Evolutionary conservation across 192 early-diverging fungal genomes (phyloP).

Genomic region (Endogone sp.): DNA sequence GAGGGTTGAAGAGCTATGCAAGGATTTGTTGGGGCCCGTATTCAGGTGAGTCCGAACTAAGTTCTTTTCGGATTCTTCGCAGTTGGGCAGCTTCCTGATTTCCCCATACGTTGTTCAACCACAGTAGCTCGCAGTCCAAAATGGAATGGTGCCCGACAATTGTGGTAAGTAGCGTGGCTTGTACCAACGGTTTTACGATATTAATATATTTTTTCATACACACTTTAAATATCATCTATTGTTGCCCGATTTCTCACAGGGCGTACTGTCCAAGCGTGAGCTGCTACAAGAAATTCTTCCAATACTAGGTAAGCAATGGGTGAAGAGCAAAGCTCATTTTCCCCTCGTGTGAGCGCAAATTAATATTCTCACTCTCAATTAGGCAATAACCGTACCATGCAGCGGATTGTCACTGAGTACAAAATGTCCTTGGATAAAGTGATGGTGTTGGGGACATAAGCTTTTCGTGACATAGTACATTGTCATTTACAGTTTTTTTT

Average conservation of each 20-base stretch:
- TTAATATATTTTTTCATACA: slow-evolving; percentile 12
- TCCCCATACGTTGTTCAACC: too few relatives aligned
- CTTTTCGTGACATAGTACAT: too few relatives aligned
- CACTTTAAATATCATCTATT: slow-evolving; percentile 9
- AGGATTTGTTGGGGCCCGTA: slow-evolving; percentile 56
- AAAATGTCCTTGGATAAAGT: slow-evolving; percentile 14
- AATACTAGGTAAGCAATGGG: slow-evolving; percentile 46
- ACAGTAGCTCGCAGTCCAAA: slow-evolving; percentile 11
- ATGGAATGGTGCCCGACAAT: slow-evolving; percentile 7
- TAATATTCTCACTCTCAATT: slow-evolving; percentile 5
- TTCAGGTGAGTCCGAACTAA: slow-evolving; percentile 29
- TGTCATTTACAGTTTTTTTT: too few relatives aligned
- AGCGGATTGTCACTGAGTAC: slow-evolving; percentile 59
- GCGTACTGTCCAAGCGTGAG: slow-evolving; percentile 56
- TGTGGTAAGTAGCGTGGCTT: slow-evolving; percentile 25
- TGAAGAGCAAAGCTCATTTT: background rate
- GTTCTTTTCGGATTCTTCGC: background rate
- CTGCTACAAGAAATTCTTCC: slow-evolving; percentile 63
- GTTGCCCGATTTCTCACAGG: slow-evolving; percentile 22
- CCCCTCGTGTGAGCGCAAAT: background rate
- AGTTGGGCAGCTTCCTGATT: background rate
- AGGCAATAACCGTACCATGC: slow-evolving; percentile 59
- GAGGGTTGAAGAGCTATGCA: slow-evolving; percentile 65
- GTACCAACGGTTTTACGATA: slow-evolving; percentile 19
- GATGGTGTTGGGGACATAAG: background rate